phyloP scores from a whole-genome alignment of 139 green algal species.

The Pedinophyceae sp. region DNA sequence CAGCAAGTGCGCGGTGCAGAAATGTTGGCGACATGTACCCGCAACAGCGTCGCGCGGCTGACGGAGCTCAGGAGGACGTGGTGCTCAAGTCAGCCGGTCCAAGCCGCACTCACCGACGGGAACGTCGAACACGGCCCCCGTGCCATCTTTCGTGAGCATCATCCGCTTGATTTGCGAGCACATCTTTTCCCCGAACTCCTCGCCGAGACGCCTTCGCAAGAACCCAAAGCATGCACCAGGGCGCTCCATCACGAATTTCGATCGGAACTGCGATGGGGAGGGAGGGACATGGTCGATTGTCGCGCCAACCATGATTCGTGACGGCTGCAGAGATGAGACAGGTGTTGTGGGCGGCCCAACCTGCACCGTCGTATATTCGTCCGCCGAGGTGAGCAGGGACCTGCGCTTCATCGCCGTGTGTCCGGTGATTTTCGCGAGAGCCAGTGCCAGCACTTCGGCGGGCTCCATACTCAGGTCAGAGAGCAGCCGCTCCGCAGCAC shows the following conservation, averaged over 20 bases:
- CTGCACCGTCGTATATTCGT: slow-evolving; percentile 66
- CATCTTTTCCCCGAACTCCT: slow-evolving; percentile 41
- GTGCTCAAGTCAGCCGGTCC: slow-evolving; percentile 10
- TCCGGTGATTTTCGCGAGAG: slow-evolving; percentile 76
- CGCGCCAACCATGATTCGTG: slow-evolving; percentile 4
- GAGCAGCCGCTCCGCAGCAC: slow-evolving; percentile 37
- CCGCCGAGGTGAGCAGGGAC: slow-evolving; percentile 70
- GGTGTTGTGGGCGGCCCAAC: too few relatives aligned
- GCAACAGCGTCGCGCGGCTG: neutral
- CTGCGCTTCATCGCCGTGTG: slow-evolving; percentile 50
- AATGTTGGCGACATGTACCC: neutral
- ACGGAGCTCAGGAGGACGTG: neutral
- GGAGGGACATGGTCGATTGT: too few relatives aligned
- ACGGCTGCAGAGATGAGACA: slow-evolving; percentile 10
- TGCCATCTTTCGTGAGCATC: slow-evolving; percentile 58
- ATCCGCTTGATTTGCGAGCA: slow-evolving; percentile 49
- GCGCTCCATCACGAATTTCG: slow-evolving; percentile 12
- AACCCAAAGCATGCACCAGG: slow-evolving; percentile 54
- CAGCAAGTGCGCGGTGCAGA: neutral
- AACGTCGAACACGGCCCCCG: slow-evolving; percentile 84
- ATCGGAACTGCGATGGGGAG: too few relatives aligned
- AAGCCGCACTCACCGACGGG: slow-evolving; percentile 22
- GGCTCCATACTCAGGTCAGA: slow-evolving; percentile 12
- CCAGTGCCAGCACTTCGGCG: slow-evolving; percentile 58
- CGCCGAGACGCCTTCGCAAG: slow-evolving; percentile 35